Percentiles rank a stretch among this genome's conserved stretches.
phyloP scores from a whole-genome alignment of 1,284 basidiomycete genomes.

The Leccinum colubrinum region DNA sequence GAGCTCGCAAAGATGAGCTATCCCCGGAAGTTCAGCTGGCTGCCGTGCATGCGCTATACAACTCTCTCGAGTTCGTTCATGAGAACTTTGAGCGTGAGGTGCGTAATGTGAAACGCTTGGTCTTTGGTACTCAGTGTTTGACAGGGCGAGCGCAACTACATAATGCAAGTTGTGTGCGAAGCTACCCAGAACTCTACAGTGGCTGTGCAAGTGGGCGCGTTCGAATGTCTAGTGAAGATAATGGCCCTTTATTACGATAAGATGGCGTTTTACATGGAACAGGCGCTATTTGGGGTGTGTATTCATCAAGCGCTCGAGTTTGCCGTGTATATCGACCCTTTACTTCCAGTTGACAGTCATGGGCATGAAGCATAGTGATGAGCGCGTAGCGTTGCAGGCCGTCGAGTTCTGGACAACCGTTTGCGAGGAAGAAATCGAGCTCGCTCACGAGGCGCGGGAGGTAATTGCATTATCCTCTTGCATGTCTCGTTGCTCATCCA shows the following conservation, averaged over 20 bases:
- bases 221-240: constrained; percentile 94
- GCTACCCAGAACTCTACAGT: constrained; percentile 87
- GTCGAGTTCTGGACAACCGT: constrained; percentile 99
- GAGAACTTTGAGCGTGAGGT: constrained; percentile 98
- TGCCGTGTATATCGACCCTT: neutral
- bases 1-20: constrained; percentile 94
- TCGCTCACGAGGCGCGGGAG: constrained; percentile 91
- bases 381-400: constrained; percentile 92
- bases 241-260: constrained; percentile 99
- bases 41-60: constrained; percentile 90
- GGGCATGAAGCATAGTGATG: constrained; percentile 95
- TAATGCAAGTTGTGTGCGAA: constrained; percentile 99
- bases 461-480: constrained; percentile 38
- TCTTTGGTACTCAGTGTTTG: constrained; percentile 10
- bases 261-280: constrained; percentile 99
- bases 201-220: constrained; percentile 88
- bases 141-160: constrained; percentile 97
- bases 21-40: constrained; percentile 94
- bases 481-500: constrained; percentile 5
- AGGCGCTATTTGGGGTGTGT: constrained; percentile 93
- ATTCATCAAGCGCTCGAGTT: constrained; percentile 5
- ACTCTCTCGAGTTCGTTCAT: constrained; percentile 96
- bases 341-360: constrained; percentile 84
- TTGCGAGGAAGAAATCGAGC: constrained; percentile 95
- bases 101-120: constrained; percentile 19